These are phyloP conservation scores for Phytophthora megakarya DNA, from an alignment of 352 stramenopile species.

Conservation along the genomic window DNA sequence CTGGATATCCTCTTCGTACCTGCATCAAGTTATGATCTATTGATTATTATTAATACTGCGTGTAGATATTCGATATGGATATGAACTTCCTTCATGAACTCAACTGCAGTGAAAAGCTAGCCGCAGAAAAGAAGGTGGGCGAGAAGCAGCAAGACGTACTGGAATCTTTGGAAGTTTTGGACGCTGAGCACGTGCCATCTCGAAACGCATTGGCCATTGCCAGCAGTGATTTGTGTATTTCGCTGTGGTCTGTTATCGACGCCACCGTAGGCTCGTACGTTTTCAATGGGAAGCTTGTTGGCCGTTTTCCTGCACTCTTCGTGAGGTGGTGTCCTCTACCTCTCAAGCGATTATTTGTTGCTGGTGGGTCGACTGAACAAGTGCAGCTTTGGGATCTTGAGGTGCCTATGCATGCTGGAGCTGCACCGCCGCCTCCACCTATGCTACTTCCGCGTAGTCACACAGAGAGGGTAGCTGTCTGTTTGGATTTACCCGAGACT, in stretches of 20 bases:
- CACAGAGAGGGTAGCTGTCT: slow-evolving; percentile 58
- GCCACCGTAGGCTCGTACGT: slow-evolving; percentile 62
- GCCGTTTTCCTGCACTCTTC: slow-evolving; percentile 50
- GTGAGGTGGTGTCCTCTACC: slow-evolving; percentile 59
- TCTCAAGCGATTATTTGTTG: slow-evolving; percentile 56
- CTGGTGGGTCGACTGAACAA: slow-evolving; percentile 41
- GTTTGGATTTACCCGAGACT: slow-evolving; percentile 58
- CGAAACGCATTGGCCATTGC: slow-evolving; percentile 62
- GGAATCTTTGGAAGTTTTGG: slow-evolving; percentile 47
- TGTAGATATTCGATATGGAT: slow-evolving; percentile 68
- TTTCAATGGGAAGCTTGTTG: slow-evolving; percentile 61
- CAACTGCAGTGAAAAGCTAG: slow-evolving; percentile 54
- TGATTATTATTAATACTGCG: too few relatives aligned
- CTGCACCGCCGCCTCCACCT: slow-evolving; percentile 31
- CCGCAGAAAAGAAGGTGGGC: slow-evolving; percentile 37
- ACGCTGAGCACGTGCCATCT: slow-evolving; percentile 59
- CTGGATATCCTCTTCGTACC: too few relatives aligned
- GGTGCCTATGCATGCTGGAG: slow-evolving; percentile 34
- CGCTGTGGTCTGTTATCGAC: slow-evolving; percentile 75
- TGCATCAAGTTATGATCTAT: slow-evolving; percentile 4
- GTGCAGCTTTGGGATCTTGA: slow-evolving; percentile 77
- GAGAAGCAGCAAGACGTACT: slow-evolving; percentile 37
- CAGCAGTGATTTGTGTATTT: slow-evolving; percentile 59
- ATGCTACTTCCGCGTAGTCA: slow-evolving; percentile 40
- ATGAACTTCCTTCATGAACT: slow-evolving; percentile 72